Percentiles rank a stretch among this genome's conserved stretches.
Evolutionary conservation across 2,329 filamentous ascomycete species (phyloP).

Genomic region (Trichoderma atrobrunneum): DNA sequence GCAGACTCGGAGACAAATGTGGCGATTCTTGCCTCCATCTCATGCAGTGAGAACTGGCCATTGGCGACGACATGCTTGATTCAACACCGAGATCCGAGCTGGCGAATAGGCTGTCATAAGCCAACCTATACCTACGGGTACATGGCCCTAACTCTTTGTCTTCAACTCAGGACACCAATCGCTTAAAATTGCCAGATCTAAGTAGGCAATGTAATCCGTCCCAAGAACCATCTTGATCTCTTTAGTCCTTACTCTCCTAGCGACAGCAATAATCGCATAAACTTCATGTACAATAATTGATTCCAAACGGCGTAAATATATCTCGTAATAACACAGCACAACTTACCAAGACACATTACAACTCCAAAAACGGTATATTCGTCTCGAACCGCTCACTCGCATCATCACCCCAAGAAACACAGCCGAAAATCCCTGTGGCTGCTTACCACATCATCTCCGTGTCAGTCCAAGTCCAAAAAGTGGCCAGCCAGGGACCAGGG

Average conservation of each 20-base stretch:
- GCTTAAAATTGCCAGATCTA: not conserved
- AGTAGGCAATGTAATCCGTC: not conserved
- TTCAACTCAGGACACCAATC: not conserved
- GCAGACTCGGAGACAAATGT: not conserved
- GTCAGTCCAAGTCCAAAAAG: not conserved
- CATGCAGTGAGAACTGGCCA: constrained; percentile 3
- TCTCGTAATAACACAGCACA: not conserved
- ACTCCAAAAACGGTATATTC: not conserved
- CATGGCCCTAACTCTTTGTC: not conserved
- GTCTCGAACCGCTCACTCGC: not conserved
- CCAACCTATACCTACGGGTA: not conserved
- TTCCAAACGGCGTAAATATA: not conserved
- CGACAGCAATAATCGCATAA: not conserved
- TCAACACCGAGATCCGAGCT: not conserved
- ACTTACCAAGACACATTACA: not conserved
- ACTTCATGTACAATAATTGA: not conserved
- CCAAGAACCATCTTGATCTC: not conserved
- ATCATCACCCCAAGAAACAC: not conserved
- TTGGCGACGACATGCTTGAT: not conserved
- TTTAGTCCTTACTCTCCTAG: not conserved
- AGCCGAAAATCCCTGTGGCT: not conserved
- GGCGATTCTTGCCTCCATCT: not conserved
- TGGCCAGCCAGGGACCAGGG: not conserved
- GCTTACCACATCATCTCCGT: not conserved
- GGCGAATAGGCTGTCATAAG: not conserved